Evolutionary conservation across 148 eudicot genomes (phyloP).

Genomic region (Fagopyrum homotropicum): DNA sequence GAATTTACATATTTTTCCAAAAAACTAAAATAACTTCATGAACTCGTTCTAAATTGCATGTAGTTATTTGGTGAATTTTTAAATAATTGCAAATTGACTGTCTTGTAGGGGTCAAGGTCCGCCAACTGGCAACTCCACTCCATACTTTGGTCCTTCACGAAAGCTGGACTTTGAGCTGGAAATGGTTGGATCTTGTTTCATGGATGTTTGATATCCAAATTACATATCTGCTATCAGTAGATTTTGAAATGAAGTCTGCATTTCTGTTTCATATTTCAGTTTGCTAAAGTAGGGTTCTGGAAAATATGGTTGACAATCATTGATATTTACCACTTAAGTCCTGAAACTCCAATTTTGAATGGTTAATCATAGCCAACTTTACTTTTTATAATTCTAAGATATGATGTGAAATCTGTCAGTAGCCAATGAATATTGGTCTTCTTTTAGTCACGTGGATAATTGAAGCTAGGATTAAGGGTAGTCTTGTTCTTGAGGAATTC

Average conservation of each 20-base stretch:
- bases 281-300: neutral
- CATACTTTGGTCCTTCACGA: slow-evolving; percentile 87
- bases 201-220: neutral
- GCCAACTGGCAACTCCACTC: slow-evolving; percentile 57
- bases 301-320: neutral
- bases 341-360: neutral
- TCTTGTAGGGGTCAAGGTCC: slow-evolving; percentile 78
- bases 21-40: neutral
- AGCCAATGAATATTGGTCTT: neutral
- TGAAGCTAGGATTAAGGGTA: too few species aligned
- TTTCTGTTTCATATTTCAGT: neutral
- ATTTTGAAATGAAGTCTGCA: neutral
- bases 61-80: slow-evolving; percentile 1
- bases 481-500: too few species aligned
- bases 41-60: slow-evolving; percentile 1
- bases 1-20: neutral
- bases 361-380: too few species aligned
- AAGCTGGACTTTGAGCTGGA: slow-evolving; percentile 96
- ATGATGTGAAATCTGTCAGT: neutral
- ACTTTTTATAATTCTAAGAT: neutral
- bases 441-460: too few species aligned
- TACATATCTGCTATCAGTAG: neutral
- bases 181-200: slow-evolving; percentile 49
- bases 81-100: slow-evolving; percentile 13
- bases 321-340: neutral